Base-by-base conservation (phyloP, 2,329 filamentous ascomycete genomes). In the Trichoderma atrobrunneum region DNA sequence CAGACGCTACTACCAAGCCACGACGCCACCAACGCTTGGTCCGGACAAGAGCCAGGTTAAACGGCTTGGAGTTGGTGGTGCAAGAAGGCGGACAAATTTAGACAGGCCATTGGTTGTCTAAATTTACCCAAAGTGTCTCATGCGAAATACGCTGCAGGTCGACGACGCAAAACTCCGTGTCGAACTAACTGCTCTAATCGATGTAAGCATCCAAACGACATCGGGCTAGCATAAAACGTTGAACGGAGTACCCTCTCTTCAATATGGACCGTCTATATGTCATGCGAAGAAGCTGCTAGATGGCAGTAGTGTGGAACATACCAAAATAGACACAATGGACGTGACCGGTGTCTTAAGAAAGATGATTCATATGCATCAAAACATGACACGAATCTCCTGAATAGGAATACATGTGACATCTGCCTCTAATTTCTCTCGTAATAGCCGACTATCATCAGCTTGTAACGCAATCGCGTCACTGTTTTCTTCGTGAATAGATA, bases 401-500 rank as follows among this genome's bases (percentile, higher is more conserved):
- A 48, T 11, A 5, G 8, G 18, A 48, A 2, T 21, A n/a, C 43
- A 11, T 21, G 8, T 18, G n/a, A 11, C 8, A 11, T 48, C 43
- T 5, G 4, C 18, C 10, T 48, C 43, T 48, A 48, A 21, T 48
- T 48, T n/a, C 18, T 48, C 43, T 21, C 10, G 43, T 48, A 5
- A 48, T 48, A 10, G 18, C 10, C 7, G 8, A 21, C 8, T 5
- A 11, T n/a, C n/a, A n/a, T 48, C 8, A 11, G n/a, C 8, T 5
- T 5, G 0, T 5, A 21, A 21, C 18, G 1, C 8, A 48, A n/a
- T 48, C n/a, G 1, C 18, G 3, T 7, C 8, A 1, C 8, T 21
- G 8, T 2, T 21, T 21, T 48, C n/a, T 18, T 39, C 18, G 16
- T 43, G 1, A 1, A 43, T 8, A 4, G 36, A 8, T 8, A 8